Evolutionary conservation across 345 rosid genomes (phyloP), one percentile per base, ranked within the genome.

Genomic region (Citrus sp.): DNA sequence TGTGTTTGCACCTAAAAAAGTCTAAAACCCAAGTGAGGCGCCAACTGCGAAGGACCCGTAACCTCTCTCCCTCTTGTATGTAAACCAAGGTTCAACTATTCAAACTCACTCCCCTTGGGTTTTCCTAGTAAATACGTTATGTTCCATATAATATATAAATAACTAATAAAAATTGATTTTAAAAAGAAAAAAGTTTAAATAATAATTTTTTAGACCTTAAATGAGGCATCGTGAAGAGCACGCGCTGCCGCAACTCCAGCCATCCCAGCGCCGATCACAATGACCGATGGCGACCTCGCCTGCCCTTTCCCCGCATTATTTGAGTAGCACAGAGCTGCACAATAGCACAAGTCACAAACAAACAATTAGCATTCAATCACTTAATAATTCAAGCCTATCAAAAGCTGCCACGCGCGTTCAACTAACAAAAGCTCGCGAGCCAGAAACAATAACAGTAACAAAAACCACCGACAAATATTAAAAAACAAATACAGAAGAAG

Each of bases 221-320:
- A 86, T 67, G 95, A 90, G 27, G 98, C 99, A 78, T 96, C 97
- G 61, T 87, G 92, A 70, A 94, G 98, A 49, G 97, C 85, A 7
- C 95, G 94, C 60, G 98, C 99, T 81, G 98, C 99, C 14, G 99
- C 84, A 70, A 96, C 78, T 77, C 99, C 99, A 54, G 93, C 92
- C 73, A 96, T 86, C 68, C 99, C 99, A 78, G 89, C 90, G 24
- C 99, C 99, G 22, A 94, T 89, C 68, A 96, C 98, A 38, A 96
- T 90, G 35, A 92, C 98, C 21, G 98, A 91, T 1, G 98, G 98
- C n/a, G 91, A 88, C 76, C 93, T 81, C 37, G 84, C 80, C 79
- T 88, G 86, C 86, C 81, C 83, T 84, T 82, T 82, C 71, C 83
- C 92, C 62, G 66, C 81, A 86, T 83, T 84, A 86, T 83, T 85